Percentiles rank a stretch among this genome's conserved stretches.
phyloP scores from a whole-genome alignment of 305 asterid genomes.

The Fraxinus latifolia region DNA sequence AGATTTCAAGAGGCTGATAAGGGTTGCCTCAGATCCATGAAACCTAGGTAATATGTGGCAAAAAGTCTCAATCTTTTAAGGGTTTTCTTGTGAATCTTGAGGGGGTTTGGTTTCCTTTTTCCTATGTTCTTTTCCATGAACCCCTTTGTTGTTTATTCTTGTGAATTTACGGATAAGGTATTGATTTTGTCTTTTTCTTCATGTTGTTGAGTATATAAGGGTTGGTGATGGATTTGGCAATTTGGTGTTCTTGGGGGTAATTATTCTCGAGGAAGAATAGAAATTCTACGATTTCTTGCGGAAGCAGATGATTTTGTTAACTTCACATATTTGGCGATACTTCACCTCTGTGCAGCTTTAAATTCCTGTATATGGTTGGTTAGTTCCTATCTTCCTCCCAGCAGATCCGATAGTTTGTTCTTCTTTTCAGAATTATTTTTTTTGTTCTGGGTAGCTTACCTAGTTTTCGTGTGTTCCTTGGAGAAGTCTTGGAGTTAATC shows the following conservation, averaged over 20 bases:
- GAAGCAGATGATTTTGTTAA: conserved; percentile 8
- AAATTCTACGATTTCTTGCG: background rate
- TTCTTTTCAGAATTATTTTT: background rate
- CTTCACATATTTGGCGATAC: background rate
- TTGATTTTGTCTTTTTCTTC: conserved; percentile 45
- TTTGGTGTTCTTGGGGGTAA: conserved; percentile 30
- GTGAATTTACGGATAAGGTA: conserved; percentile 47
- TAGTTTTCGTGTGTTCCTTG: conserved; percentile 11
- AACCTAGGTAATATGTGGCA: conserved; percentile 60
- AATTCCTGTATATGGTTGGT: conserved; percentile 14
- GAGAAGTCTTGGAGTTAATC: background rate
- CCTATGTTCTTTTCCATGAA: conserved; percentile 35
- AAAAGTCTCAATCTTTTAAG: conserved; percentile 47
- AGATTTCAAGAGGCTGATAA: conserved; percentile 45
- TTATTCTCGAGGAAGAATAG: conserved; percentile 22
- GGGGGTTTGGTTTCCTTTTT: conserved; percentile 32
- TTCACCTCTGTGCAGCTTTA: conserved; percentile 8
- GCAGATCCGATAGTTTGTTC: conserved; percentile 36
- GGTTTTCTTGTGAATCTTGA: conserved; percentile 63
- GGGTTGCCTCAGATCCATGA: conserved; percentile 71
- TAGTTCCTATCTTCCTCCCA: conserved; percentile 33
- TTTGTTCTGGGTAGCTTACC: conserved; percentile 1
- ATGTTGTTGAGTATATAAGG: conserved; percentile 39
- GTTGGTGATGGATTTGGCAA: conserved; percentile 45
- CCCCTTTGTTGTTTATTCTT: conserved; percentile 8